phyloP scores from a whole-genome alignment of 441 rosid species.

The Adansonia gregorii region DNA sequence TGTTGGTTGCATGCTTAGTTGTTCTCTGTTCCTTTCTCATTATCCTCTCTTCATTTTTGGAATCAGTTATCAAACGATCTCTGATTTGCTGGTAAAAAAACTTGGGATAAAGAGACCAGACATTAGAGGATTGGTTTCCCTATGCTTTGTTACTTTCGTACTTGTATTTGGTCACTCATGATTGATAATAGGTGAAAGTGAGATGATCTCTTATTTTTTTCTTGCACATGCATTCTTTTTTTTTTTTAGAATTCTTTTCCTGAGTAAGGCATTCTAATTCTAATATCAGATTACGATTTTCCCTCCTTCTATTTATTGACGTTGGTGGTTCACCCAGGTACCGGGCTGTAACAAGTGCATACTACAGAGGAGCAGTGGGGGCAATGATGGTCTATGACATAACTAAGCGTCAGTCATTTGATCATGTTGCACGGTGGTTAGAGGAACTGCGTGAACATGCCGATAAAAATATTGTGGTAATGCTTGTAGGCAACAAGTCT shows the following conservation, averaged over 20 bases:
- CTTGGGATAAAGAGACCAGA: not conserved
- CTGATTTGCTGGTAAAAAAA: not conserved
- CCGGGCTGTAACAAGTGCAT: conserved; percentile 53
- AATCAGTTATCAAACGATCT: not conserved
- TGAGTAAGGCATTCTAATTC: not conserved
- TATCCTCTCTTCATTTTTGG: not conserved
- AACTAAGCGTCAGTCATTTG: conserved; percentile 45
- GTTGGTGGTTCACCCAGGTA: conserved; percentile 33
- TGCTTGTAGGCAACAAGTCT: conserved; percentile 50
- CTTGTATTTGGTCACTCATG: conserved; percentile 1
- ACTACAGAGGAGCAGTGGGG: conserved; percentile 56
- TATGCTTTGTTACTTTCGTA: not conserved
- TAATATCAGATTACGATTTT: not conserved
- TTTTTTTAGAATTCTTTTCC: too few relatives aligned
- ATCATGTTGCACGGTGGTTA: conserved; percentile 48
- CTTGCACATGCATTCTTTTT: not conserved
- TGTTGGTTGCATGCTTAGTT: not conserved
- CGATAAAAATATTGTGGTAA: conserved; percentile 51
- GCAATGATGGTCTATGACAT: conserved; percentile 56
- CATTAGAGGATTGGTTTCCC: not conserved
- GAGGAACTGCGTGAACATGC: conserved; percentile 52
- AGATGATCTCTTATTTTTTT: not conserved
- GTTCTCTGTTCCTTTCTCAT: not conserved
- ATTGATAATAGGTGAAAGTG: not conserved
- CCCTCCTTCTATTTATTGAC: too few relatives aligned